These are phyloP conservation scores for Globisporangium uncinulatum DNA, from an alignment of 352 stramenopile species.

Conservation along the genomic window DNA sequence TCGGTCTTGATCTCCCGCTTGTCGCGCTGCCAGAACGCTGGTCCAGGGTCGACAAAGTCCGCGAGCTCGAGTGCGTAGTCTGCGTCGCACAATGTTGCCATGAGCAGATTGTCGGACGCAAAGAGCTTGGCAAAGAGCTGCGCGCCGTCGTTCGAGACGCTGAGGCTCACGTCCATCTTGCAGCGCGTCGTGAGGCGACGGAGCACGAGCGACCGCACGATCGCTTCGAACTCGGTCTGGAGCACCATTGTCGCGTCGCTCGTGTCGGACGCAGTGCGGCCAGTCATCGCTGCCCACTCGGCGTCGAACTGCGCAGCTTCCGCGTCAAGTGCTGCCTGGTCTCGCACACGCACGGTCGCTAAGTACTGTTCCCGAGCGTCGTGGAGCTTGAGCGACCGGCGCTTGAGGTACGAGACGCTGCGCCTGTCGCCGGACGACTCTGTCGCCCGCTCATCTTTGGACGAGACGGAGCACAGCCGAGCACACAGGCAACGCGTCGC, in stretches of 20 bases:
- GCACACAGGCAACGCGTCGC: slow-evolving; percentile 1
- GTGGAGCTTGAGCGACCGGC: slow-evolving; percentile 11
- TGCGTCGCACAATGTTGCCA: slow-evolving; percentile 44
- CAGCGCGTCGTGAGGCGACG: slow-evolving; percentile 36
- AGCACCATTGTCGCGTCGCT: slow-evolving; percentile 15
- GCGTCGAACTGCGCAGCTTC: slow-evolving; percentile 19
- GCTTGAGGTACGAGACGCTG: not conserved
- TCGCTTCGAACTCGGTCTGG: slow-evolving; percentile 50
- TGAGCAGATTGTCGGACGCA: slow-evolving; percentile 58
- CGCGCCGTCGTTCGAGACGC: slow-evolving; percentile 38
- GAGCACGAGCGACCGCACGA: slow-evolving; percentile 52
- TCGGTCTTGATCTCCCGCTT: slow-evolving; percentile 40
- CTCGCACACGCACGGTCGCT: slow-evolving; percentile 11
- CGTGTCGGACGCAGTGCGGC: not conserved
- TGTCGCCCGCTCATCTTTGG: not conserved
- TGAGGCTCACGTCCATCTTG: slow-evolving; percentile 58
- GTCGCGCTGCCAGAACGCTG: slow-evolving; percentile 37
- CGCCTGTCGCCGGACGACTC: not conserved
- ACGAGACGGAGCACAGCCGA: not conserved
- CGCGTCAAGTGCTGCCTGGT: slow-evolving; percentile 4
- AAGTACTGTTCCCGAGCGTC: slow-evolving; percentile 21
- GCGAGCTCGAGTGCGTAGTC: slow-evolving; percentile 52
- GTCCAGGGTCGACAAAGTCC: slow-evolving; percentile 50
- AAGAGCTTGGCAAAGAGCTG: slow-evolving; percentile 42
- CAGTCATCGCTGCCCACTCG: slow-evolving; percentile 19